Conservation (phyloP, 495 filamentous ascomycete species). For the Oleoguttula mirabilis region DNA sequence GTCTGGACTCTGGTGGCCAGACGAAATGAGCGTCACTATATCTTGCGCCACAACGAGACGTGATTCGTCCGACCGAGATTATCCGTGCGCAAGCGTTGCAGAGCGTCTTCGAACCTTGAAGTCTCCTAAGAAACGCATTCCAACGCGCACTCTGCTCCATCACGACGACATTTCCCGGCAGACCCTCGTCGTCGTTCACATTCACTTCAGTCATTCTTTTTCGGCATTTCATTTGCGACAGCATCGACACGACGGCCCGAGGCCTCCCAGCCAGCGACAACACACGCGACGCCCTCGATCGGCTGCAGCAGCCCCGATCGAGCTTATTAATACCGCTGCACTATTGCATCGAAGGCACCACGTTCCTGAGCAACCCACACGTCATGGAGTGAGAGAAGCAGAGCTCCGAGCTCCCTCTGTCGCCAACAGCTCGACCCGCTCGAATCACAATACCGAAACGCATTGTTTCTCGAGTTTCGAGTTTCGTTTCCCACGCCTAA, state of each 20-base stretch:
- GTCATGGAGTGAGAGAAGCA: neutral
- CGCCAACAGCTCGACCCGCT: neutral
- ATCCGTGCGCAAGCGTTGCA: too few relatives aligned
- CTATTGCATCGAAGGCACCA: conserved; percentile 9
- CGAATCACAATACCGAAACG: too few relatives aligned
- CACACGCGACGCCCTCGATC: conserved; percentile 4
- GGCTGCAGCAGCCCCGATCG: conserved; percentile 4
- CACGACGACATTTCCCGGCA: too few relatives aligned
- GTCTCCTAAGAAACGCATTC: too few relatives aligned
- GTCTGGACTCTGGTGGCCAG: too few relatives aligned
- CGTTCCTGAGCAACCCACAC: neutral
- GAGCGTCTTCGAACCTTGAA: too few relatives aligned
- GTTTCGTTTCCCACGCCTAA: neutral
- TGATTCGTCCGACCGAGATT: too few relatives aligned
- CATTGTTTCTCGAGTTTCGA: too few relatives aligned
- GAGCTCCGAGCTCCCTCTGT: neutral
- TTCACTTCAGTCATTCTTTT: conserved; percentile 7
- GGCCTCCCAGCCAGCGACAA: neutral
- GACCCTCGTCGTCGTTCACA: too few relatives aligned
- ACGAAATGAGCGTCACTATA: too few relatives aligned
- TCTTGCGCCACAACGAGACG: too few relatives aligned
- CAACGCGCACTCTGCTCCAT: too few relatives aligned
- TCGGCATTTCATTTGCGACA: neutral
- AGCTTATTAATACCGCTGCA: conserved; percentile 1
- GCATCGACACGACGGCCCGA: neutral